Evolutionary conservation across 306 rosid species (phyloP).

Genomic region (Rubus parviflorus): DNA sequence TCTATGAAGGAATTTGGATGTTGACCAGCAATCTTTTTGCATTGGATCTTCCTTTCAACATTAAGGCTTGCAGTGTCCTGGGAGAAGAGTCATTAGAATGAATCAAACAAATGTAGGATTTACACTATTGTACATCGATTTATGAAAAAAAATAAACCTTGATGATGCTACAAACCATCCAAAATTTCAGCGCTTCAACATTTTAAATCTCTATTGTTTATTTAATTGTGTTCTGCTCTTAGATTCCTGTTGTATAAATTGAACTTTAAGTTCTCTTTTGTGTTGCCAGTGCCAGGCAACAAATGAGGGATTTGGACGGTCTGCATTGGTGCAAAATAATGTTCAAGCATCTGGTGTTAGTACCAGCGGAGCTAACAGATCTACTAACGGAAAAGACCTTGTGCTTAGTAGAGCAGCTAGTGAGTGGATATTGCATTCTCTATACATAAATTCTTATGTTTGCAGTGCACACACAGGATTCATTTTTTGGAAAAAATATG

Average conservation of each 20-base stretch:
- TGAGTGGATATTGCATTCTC: constrained; percentile 36
- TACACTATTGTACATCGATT: neutral
- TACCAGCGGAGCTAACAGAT: constrained; percentile 41
- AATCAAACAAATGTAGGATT: constrained; percentile 6
- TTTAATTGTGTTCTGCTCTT: neutral
- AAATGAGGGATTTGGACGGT: constrained; percentile 39
- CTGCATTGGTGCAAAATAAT: constrained; percentile 39
- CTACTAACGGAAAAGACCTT: constrained; percentile 38
- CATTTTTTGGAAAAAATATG: neutral
- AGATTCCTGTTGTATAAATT: neutral
- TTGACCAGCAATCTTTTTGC: constrained; percentile 9
- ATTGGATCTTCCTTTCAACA: constrained; percentile 12
- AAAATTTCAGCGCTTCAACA: neutral
- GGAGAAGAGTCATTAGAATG: neutral
- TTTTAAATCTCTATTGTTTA: neutral
- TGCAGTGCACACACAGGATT: constrained; percentile 6
- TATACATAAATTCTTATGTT: neutral
- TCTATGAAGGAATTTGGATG: constrained; percentile 2
- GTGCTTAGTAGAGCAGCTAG: constrained; percentile 46
- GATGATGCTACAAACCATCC: neutral
- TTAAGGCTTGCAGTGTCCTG: neutral
- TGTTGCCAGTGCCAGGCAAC: constrained; percentile 49
- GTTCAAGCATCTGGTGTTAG: constrained; percentile 37
- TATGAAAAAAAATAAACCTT: neutral
- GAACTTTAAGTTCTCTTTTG: constrained; percentile 20